Evolutionary conservation across 2,329 filamentous ascomycete species (phyloP).

Genomic region (Aaosphaeria pasadenensis): DNA sequence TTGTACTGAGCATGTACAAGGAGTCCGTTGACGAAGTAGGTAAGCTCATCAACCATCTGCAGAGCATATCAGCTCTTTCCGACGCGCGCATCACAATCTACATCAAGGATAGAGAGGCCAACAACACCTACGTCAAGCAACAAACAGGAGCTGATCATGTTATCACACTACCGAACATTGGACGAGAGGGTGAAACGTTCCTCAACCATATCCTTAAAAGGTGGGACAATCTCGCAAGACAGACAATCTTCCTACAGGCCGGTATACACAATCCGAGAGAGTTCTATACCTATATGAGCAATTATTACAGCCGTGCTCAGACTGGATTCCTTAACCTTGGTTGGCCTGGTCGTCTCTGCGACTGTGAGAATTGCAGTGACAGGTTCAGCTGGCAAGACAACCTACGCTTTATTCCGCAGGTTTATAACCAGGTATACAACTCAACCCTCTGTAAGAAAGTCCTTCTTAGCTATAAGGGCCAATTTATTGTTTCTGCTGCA

Average conservation of each 20-base stretch:
- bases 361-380: conserved; percentile 41
- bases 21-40: conserved; percentile 25
- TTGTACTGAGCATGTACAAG: conserved; percentile 40
- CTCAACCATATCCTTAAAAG: conserved; percentile 44
- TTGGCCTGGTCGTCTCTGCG: conserved; percentile 35
- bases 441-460: conserved; percentile 26
- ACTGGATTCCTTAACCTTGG: conserved; percentile 49
- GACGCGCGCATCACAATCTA: conserved; percentile 27
- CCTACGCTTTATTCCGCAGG: conserved; percentile 35
- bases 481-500: conserved; percentile 46
- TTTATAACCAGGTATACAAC: conserved; percentile 26
- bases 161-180: conserved; percentile 36
- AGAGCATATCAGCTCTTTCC: conserved; percentile 16
- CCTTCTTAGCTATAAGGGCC: conserved; percentile 46
- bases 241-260: conserved; percentile 50
- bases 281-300: conserved; percentile 35
- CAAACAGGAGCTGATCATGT: conserved; percentile 23
- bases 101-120: conserved; percentile 27
- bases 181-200: conserved; percentile 47
- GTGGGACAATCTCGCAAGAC: conserved; percentile 44
- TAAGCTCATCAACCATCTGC: too few species aligned
- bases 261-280: conserved; percentile 39
- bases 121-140: conserved; percentile 14
- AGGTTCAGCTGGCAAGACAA: conserved; percentile 40
- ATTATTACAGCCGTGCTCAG: conserved; percentile 36